Evolutionary conservation across 2,329 filamentous ascomycete species (phyloP).

Genomic region (Alternaria triticina): DNA sequence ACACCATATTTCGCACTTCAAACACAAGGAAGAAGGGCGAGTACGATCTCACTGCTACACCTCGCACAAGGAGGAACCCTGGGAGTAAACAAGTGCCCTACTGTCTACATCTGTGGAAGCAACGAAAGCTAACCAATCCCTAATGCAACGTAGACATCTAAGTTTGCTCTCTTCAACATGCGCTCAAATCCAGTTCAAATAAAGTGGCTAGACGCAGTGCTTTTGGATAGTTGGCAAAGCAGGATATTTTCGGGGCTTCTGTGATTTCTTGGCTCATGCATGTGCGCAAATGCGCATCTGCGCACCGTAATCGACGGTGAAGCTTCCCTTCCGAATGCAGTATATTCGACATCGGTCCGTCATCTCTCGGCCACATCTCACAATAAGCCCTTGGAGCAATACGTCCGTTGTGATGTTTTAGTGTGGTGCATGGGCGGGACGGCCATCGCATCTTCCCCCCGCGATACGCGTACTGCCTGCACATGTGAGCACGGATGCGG

Average conservation of each 20-base stretch:
- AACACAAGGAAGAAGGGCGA: background rate
- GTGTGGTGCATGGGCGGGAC: background rate
- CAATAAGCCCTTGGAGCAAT: background rate
- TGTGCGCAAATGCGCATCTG: slow-evolving; percentile 16
- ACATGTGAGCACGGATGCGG: slow-evolving; percentile 12
- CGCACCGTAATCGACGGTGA: slow-evolving; percentile 8
- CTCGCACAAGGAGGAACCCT: background rate
- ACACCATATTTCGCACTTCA: background rate
- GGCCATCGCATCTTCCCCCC: background rate
- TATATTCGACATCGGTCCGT: background rate
- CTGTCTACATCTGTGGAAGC: background rate
- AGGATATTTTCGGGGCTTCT: background rate
- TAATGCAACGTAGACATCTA: background rate
- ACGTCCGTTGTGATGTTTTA: background rate
- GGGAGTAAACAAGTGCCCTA: background rate
- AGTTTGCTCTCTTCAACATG: background rate
- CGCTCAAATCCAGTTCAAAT: background rate
- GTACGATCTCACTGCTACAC: background rate
- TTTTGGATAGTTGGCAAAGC: background rate
- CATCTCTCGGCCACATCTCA: background rate
- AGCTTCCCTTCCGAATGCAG: slow-evolving; percentile 3
- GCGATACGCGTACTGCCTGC: background rate
- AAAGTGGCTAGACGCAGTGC: background rate
- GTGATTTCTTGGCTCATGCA: background rate
- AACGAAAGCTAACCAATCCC: background rate